These are phyloP conservation scores for Candida sithepensis DNA, from an alignment of 805 yeast species.

Conservation along the genomic window DNA sequence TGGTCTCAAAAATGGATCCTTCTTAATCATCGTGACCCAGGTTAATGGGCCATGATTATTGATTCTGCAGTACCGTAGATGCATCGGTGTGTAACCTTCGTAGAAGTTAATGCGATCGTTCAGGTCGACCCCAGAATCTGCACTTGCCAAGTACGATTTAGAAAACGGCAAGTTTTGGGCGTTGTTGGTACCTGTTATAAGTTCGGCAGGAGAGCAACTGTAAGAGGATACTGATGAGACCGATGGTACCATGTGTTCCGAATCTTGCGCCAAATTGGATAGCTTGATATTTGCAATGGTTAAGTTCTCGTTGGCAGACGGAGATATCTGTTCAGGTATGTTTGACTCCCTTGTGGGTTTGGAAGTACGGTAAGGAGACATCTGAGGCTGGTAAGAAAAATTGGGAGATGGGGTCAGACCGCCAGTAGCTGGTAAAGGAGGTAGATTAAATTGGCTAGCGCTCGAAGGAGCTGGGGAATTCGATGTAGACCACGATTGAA, in stretches of 20 bases:
- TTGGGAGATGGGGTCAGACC: neutral
- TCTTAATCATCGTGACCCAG: constrained; percentile 44
- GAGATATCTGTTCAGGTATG: neutral
- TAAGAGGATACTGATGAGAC: neutral
- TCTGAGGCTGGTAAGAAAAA: neutral
- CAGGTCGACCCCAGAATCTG: constrained; percentile 18
- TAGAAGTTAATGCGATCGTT: constrained; percentile 40
- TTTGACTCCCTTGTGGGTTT: too few species aligned
- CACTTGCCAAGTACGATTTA: neutral
- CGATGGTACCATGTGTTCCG: neutral
- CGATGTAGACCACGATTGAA: constrained; percentile 13
- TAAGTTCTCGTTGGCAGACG: neutral
- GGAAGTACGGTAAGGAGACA: too few species aligned
- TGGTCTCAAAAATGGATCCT: constrained; percentile 39
- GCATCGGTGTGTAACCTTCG: constrained; percentile 40
- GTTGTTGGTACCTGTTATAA: neutral
- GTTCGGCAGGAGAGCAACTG: neutral
- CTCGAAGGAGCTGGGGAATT: neutral
- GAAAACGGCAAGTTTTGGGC: neutral
- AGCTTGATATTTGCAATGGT: neutral
- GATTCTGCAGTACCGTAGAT: constrained; percentile 37
- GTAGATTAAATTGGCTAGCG: neutral
- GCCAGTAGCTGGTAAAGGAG: neutral
- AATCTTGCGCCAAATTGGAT: too few species aligned
- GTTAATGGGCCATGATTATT: constrained; percentile 52